A percentile compares a stretch with the other conserved stretches of the same genome.
These are phyloP conservation scores for Waltergamsia citrina DNA, from an alignment of 2,329 filamentous ascomycete genomes.

Conservation along the genomic window DNA sequence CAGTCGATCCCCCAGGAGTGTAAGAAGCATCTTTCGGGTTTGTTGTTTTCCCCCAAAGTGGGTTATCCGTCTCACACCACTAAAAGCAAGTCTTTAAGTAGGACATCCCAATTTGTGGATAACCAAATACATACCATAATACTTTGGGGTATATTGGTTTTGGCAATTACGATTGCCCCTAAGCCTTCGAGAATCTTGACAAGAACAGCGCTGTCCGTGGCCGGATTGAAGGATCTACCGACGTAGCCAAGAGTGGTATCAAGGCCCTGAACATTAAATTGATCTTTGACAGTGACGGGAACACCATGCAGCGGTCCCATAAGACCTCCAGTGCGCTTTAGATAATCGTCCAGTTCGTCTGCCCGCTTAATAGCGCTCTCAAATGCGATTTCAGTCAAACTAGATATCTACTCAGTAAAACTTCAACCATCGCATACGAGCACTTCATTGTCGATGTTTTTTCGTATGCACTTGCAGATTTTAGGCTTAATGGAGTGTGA, in stretches of 20 bases:
- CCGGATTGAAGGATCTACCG: conserved; percentile 32
- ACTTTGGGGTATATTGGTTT: conserved; percentile 71
- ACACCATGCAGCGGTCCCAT: conserved; percentile 79
- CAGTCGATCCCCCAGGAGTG: conserved; percentile 85
- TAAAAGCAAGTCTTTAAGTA: conserved; percentile 39
- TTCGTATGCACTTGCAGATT: too few relatives aligned
- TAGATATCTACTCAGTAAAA: too few relatives aligned
- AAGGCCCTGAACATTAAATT: conserved; percentile 71
- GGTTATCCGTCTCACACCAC: conserved; percentile 18
- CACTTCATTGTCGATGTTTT: too few relatives aligned
- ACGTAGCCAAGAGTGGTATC: conserved; percentile 66
- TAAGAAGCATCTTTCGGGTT: conserved; percentile 82
- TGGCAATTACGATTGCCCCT: conserved; percentile 82
- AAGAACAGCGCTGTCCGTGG: conserved; percentile 56
- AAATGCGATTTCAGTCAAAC: conserved; percentile 5
- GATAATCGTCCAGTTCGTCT: neutral
- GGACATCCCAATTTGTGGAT: conserved; percentile 75
- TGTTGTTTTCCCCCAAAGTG: conserved; percentile 67
- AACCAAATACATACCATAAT: conserved; percentile 43
- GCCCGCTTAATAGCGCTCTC: conserved; percentile 2
- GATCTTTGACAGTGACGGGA: conserved; percentile 76
- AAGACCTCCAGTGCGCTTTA: conserved; percentile 38
- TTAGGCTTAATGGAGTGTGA: too few relatives aligned
- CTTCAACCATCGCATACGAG: too few relatives aligned
- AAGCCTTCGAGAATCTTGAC: conserved; percentile 75